Evolutionary conservation across 345 rosid genomes (phyloP).

Genomic region (Capsella bursapastoris): DNA sequence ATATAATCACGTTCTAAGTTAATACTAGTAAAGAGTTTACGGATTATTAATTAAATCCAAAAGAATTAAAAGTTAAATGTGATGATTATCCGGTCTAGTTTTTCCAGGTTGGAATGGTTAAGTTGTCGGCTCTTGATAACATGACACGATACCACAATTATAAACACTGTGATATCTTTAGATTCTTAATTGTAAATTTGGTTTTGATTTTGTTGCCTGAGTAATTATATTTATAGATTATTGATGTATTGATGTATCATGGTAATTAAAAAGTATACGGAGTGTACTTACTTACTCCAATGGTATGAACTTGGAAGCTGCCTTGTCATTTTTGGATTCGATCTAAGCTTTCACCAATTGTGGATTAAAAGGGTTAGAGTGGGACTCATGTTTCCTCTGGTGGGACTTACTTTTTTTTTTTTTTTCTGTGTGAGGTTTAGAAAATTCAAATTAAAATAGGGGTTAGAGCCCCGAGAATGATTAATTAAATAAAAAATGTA

Average conservation of each 20-base stretch:
- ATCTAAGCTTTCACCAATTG: background rate
- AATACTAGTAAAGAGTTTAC: background rate
- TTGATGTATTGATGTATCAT: background rate
- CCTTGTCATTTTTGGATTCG: background rate
- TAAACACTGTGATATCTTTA: conserved; percentile 22
- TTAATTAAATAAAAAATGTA: too few species aligned
- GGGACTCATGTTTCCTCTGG: background rate
- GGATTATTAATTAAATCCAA: conserved; percentile 25
- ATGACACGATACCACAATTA: conserved; percentile 33
- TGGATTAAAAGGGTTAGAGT: background rate
- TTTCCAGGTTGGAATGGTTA: conserved; percentile 43
- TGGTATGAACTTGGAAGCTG: background rate
- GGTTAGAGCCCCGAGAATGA: background rate
- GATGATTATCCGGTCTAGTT: conserved; percentile 31
- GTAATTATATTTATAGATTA: background rate
- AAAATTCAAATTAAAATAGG: background rate
- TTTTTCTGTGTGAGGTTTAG: background rate
- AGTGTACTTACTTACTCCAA: background rate
- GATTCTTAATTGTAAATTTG: background rate
- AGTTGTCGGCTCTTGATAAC: conserved; percentile 23
- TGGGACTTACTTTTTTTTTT: background rate
- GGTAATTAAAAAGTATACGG: background rate
- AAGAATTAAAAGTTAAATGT: conserved; percentile 6
- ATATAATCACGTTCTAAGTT: conserved; percentile 30
- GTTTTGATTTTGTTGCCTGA: background rate